Evolutionary conservation across 73 alveolate species (phyloP), one percentile per base, ranked within the genome.

Genomic region (Tetrahymena elliotti): DNA sequence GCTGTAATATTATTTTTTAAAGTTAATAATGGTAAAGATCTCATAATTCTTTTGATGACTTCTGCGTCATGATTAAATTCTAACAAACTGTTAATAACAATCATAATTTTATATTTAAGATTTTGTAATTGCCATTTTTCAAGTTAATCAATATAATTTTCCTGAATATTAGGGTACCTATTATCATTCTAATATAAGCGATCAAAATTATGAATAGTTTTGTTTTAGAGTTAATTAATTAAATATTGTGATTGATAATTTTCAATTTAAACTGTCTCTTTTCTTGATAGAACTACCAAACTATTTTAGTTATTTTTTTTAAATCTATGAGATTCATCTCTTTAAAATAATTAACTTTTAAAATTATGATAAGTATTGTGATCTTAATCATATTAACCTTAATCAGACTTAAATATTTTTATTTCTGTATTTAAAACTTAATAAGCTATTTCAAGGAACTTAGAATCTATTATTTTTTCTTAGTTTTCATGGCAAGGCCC

Each of bases 401-500:
- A 95, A 83, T 93, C 33, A 18, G 36, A 68, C 1, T 68, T 68
- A 18, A 10, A 7, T 3, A 22, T 68, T 6, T n/a, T 68, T 68
- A 68, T 9, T 68, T 68, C 88, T 24, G 88, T 68, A 8, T 68
- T 68, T n/a, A 68, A 31, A 68, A 68, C 10, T 88, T 20, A 95
- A 53, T 94, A 94, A 24, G 98, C 98, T 7, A 98, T 96, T 82
- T 97, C 99, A 83, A 98, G 94, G 93, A 98, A 97, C 95, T 98
- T 99, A 34, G 99, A 97, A 94, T 98, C 98, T 35, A 99, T 98
- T 37, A 98, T 93, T 33, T 98, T 96, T 83, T 96, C 92, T 96
- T 99, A 98, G 93, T 98, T 98, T 68, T 98, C 99, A 94, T 97
- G 96, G 94, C 99, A 99, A 68, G 99, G 99, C 0, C 99, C 99